Evolutionary conservation across 768 basidiomycete genomes (phyloP).

Genomic region (Russula abietina): DNA sequence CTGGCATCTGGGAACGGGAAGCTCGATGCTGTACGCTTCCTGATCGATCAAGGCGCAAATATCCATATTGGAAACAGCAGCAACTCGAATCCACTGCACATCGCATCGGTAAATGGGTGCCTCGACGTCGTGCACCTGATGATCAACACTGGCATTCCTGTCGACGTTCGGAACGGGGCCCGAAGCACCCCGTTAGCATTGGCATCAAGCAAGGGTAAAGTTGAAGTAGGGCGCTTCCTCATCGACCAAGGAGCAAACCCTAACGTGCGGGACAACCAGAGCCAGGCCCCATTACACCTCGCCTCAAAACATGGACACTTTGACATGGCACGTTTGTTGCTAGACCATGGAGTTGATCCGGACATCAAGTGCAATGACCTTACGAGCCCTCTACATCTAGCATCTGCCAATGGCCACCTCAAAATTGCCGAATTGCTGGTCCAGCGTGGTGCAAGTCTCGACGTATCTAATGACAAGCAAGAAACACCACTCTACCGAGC

Average conservation of each 20-base stretch:
- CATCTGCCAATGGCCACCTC: background rate
- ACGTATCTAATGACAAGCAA: background rate
- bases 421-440: background rate
- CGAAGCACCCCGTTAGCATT: background rate
- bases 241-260: background rate
- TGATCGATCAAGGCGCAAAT: background rate
- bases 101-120: background rate
- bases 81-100: background rate
- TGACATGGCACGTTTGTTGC: background rate
- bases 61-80: background rate
- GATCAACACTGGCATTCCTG: background rate
- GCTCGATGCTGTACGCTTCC: background rate
- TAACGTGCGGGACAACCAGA: background rate
- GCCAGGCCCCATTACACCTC: background rate
- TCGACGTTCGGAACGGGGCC: background rate
- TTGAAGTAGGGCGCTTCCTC: background rate
- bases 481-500: background rate
- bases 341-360: background rate
- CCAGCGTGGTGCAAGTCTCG: background rate
- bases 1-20: too few species aligned
- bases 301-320: background rate
- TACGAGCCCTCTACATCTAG: background rate
- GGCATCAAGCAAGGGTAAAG: background rate
- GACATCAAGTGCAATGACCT: background rate
- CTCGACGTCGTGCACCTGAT: background rate